These are phyloP conservation scores for Avicennia marina DNA, from an alignment of 257 asterid genomes.

Conservation along the genomic window DNA sequence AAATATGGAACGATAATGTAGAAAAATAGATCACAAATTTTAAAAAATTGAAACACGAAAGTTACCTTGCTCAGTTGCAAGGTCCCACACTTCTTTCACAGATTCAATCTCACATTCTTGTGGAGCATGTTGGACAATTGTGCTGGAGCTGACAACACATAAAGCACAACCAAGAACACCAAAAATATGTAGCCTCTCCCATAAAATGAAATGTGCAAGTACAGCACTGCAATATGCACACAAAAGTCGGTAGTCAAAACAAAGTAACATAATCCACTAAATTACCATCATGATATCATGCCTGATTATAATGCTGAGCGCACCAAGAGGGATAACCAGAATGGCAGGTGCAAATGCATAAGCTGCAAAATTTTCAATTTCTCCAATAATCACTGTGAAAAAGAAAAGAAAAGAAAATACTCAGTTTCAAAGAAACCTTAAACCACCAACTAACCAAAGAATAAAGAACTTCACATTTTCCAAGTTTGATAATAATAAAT, in stretches of 20 bases:
- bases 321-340: constrained; percentile 77
- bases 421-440: constrained; percentile 18
- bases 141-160: constrained; percentile 69
- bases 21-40: background rate
- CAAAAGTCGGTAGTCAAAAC: constrained; percentile 17
- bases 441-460: background rate
- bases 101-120: constrained; percentile 68
- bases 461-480: too few species aligned
- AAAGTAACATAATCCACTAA: constrained; percentile 6
- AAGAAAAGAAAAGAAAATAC: background rate
- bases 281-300: constrained; percentile 14
- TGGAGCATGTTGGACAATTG: constrained; percentile 76
- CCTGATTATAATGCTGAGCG: constrained; percentile 80
- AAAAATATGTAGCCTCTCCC: constrained; percentile 57
- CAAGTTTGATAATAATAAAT: too few species aligned
- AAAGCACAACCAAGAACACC: constrained; percentile 73
- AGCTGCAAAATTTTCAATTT: constrained; percentile 74
- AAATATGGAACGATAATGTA: constrained; percentile 4
- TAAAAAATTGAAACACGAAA: background rate
- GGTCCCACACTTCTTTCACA: constrained; percentile 67
- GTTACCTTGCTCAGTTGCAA: constrained; percentile 71
- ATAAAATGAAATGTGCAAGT: constrained; percentile 61
- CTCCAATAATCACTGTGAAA: constrained; percentile 72
- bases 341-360: constrained; percentile 87
- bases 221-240: constrained; percentile 49